Evolutionary conservation across 352 stramenopile species (phyloP), one percentile per base, ranked within the genome.

Genomic region (Aphanomyces euteiches): DNA sequence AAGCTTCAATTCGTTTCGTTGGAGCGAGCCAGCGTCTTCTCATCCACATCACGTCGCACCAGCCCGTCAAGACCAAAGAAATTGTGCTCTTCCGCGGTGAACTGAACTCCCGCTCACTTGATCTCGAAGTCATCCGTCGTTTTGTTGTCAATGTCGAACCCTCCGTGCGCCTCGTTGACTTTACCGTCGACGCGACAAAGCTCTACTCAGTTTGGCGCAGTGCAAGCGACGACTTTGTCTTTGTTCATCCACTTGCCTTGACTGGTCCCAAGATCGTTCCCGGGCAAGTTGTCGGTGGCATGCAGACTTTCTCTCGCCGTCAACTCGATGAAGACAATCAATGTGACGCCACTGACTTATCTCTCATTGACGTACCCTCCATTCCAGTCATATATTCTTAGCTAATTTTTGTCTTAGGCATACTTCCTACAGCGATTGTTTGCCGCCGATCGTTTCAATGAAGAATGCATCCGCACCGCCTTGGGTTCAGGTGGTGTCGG

Each of bases 61-160:
- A 53, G 6, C 38, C 39, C 2, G 3, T 39, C 15, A 61, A 61
- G n/a, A 47, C 57, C 12, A 47, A 65, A 17, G 59, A 67, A n/a
- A 67, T 67, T 36, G 59, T 67, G 15, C 59, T 67, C 5, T 39
- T 67, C 17, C 59, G 59, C 17, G 59, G 59, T 45, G 41, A 53
- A 7, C 41, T 67, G 15, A 56, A n/a, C 5, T 38, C 59, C 38
- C 15, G n/a, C 34, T 10, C n/a, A 21, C 17, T 67, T n/a, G 41
- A 67, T 12, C 59, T 67, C 37, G 39, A 67, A 36, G 59, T 67
- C 19, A 45, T 5, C 3, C 59, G 59, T 7, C 59, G 59, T 45
- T 67, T 53, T 39, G 59, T 67, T 3, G 19, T 67, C 4, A 21
- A 21, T 17, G 37, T 37, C 37, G 17, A 28, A 19, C 37, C 59